These are phyloP conservation scores for Colletotrichum sp. DNA, from an alignment of 2,329 filamentous ascomycete genomes.

Conservation along the genomic window DNA sequence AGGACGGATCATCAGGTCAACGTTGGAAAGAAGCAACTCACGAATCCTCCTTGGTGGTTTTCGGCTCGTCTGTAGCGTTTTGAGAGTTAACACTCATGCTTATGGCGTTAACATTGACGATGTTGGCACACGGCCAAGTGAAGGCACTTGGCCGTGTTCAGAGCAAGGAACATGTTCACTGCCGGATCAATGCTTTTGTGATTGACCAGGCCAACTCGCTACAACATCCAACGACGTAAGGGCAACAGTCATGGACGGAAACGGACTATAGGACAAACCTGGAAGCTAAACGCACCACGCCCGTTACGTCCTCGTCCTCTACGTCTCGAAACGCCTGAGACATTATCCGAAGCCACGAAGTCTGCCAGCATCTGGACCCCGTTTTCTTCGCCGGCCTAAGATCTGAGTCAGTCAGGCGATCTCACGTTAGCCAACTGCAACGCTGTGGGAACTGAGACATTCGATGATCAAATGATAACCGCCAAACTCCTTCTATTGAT, in stretches of 20 bases:
- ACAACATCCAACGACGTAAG: not conserved
- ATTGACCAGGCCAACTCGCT: not conserved
- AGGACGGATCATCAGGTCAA: not conserved
- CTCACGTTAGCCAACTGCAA: not conserved
- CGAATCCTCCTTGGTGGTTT: not conserved
- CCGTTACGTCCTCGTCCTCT: not conserved
- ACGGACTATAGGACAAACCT: not conserved
- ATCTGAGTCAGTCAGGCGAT: not conserved
- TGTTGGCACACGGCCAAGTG: no score
- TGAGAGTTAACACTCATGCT: not conserved
- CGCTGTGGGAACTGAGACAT: not conserved
- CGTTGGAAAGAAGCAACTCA: not conserved
- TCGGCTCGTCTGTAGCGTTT: not conserved
- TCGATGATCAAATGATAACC: not conserved
- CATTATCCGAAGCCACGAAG: not conserved
- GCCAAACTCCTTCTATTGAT: constrained; percentile 5
- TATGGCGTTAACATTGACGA: not conserved
- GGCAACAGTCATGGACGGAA: not conserved
- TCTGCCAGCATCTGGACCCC: not conserved
- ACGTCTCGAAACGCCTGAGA: not conserved
- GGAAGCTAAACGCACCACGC: not conserved
- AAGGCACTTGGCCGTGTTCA: not conserved
- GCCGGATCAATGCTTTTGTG: not conserved
- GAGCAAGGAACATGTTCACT: not conserved
- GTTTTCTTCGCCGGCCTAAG: not conserved